Percentiles rank a stretch among this genome's conserved stretches.
These are phyloP conservation scores for Mortierella sp. DNA, from an alignment of 371 early-diverging fungal genomes.

Conservation along the genomic window DNA sequence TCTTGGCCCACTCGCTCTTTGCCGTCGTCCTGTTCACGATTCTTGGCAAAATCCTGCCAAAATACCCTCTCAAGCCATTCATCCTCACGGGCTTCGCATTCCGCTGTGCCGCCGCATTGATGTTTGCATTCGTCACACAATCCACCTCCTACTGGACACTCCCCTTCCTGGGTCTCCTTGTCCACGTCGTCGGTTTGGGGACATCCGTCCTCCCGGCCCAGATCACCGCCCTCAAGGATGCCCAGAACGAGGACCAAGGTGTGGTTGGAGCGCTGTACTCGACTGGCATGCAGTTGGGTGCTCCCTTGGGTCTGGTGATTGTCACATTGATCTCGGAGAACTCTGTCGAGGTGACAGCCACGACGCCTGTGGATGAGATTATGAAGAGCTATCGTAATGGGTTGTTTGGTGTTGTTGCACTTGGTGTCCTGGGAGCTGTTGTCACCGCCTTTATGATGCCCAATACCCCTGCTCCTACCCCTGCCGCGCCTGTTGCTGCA, in stretches of 20 bases:
- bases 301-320: slow-evolving; percentile 40
- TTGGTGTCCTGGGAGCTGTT: slow-evolving; percentile 39
- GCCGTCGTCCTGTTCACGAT: slow-evolving; percentile 26
- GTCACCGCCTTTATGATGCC: slow-evolving; percentile 33
- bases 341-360: slow-evolving; percentile 16
- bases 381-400: slow-evolving; percentile 51
- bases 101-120: slow-evolving; percentile 27
- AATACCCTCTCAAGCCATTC: slow-evolving; percentile 35
- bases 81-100: slow-evolving; percentile 38
- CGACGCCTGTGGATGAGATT: slow-evolving; percentile 14
- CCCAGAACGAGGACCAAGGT: slow-evolving; percentile 47
- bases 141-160: slow-evolving; percentile 48
- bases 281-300: slow-evolving; percentile 40
- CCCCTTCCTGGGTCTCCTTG: slow-evolving; percentile 36
- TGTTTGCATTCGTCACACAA: slow-evolving; percentile 33
- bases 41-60: slow-evolving; percentile 38
- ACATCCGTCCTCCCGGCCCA: slow-evolving; percentile 37
- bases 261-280: slow-evolving; percentile 49
- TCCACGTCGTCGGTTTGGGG: slow-evolving; percentile 42
- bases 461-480: slow-evolving; percentile 9
- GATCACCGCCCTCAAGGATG: slow-evolving; percentile 47
- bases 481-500: not conserved
- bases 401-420: slow-evolving; percentile 36
- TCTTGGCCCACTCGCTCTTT: slow-evolving; percentile 34
- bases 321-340: slow-evolving; percentile 47